These are phyloP conservation scores for Psilocybe tampanensis DNA, from an alignment of 768 basidiomycete genomes.

Conservation along the genomic window DNA sequence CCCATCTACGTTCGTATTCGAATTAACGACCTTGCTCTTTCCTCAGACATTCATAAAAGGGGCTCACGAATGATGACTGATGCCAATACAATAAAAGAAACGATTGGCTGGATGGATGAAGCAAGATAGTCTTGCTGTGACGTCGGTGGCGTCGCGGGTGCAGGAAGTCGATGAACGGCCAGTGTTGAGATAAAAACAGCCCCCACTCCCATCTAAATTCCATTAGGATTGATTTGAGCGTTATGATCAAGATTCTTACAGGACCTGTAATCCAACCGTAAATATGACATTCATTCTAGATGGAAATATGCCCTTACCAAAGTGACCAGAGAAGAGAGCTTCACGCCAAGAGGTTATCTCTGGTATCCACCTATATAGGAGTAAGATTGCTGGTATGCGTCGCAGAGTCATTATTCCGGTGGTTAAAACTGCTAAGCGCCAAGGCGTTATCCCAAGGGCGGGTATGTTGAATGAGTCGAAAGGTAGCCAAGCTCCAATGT, in stretches of 20 bases:
- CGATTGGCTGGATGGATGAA: slow-evolving; percentile 75
- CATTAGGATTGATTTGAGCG: not conserved
- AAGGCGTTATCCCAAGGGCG: slow-evolving; percentile 63
- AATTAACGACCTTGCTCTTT: not conserved
- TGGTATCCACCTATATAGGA: slow-evolving; percentile 83
- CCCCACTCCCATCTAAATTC: slow-evolving; percentile 81
- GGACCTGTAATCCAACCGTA: slow-evolving; percentile 44
- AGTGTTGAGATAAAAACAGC: slow-evolving; percentile 87
- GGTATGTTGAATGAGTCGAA: slow-evolving; percentile 59
- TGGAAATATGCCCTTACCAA: slow-evolving; percentile 50
- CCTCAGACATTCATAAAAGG: not conserved
- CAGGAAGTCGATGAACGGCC: slow-evolving; percentile 63
- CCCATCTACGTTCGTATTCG: slow-evolving; percentile 49
- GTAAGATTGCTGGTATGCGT: slow-evolving; percentile 77
- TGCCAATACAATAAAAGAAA: slow-evolving; percentile 83
- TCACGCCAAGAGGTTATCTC: slow-evolving; percentile 86
- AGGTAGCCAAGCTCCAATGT: slow-evolving; percentile 87
- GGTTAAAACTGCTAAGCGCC: slow-evolving; percentile 71
- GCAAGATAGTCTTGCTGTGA: slow-evolving; percentile 76
- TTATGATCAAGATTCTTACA: slow-evolving; percentile 35
- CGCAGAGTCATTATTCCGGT: slow-evolving; percentile 72
- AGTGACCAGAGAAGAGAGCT: slow-evolving; percentile 91
- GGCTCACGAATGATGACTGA: slow-evolving; percentile 82
- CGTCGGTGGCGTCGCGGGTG: slow-evolving; percentile 58
- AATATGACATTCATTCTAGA: slow-evolving; percentile 2